Base-by-base conservation (phyloP, 169 alveolate species). In the Fabrea salina region DNA sequence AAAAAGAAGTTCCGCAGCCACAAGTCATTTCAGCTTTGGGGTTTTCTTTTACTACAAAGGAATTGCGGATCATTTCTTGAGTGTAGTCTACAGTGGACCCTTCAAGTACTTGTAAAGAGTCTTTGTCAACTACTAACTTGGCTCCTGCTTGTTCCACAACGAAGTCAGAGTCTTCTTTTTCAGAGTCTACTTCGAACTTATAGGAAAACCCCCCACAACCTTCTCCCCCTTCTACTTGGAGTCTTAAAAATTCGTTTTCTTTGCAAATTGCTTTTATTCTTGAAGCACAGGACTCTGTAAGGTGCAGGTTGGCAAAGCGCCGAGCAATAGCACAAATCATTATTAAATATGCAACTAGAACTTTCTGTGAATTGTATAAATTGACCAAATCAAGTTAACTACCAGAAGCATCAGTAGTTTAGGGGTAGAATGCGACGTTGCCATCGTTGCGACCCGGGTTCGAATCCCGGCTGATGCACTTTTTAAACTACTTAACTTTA, bases 391-490 rank as follows among this genome's bases (percentile, higher is more conserved):
- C n/a, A n/a, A n/a, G n/a, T n/a, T n/a, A n/a, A n/a, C n/a, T n/a
- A n/a, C n/a, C n/a, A n/a, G n/a, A 81, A 72, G 94, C 94, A 85
- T 82, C 84, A 83, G 79, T 89, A 91, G 94, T 89, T 84, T 86
- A 89, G 93, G 82, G 94, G 94, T 86, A 89, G 79, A 84, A 89
- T 89, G 89, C 72, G 80, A 82, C 94, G 91, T 89, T 89, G 92
- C 94, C 94, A 89, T 89, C 91, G 94, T 78, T 75, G 71, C 89
- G 95, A 86, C 95, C 95, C 92, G 95, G 95, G 95, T 89, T 89
- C 95, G 91, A 89, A 84, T 89, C 95, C 95, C 95, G 93, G 95
- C 75, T 84, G 89, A 83, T 86, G 94, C 94, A 89, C 70, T 75
- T 83, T 83, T 89, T 64, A 33, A 37, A 39, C n/a, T 56, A 16